A percentile compares a stretch with the other conserved stretches of the same genome.
These are phyloP conservation scores for Penicillium goetzii DNA, from an alignment of 495 filamentous ascomycete genomes.

Conservation along the genomic window DNA sequence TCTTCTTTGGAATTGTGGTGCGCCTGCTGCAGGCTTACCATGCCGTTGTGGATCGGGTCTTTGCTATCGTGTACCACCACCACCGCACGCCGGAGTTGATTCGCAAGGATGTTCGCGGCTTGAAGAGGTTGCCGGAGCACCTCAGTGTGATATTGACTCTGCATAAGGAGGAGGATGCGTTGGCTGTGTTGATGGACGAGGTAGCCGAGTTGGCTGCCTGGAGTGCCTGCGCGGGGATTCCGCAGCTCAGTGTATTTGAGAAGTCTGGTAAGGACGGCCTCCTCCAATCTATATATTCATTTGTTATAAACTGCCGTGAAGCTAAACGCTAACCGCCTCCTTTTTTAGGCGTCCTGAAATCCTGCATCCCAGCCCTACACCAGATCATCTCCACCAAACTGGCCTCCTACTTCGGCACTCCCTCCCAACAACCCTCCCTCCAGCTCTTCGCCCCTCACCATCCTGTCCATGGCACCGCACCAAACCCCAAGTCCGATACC, in stretches of 20 bases:
- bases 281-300: neutral
- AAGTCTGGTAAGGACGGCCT: constrained; percentile 67
- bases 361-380: constrained; percentile 77
- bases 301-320: constrained; percentile 8
- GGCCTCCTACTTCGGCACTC: constrained; percentile 76
- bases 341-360: constrained; percentile 76
- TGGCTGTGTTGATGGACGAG: constrained; percentile 86
- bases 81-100: constrained; percentile 93
- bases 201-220: constrained; percentile 87
- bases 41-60: constrained; percentile 69
- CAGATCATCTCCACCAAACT: constrained; percentile 72
- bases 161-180: constrained; percentile 68
- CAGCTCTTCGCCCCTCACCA: constrained; percentile 77
- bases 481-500: constrained; percentile 27
- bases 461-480: constrained; percentile 34
- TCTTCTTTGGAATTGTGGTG: constrained; percentile 84
- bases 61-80: constrained; percentile 86
- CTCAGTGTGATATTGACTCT: constrained; percentile 83
- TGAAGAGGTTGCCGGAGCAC: constrained; percentile 76
- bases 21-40: constrained; percentile 79
- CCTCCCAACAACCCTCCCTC: constrained; percentile 63
- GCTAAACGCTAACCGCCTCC: neutral
- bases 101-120: constrained; percentile 76
- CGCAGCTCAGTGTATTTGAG: constrained; percentile 86
- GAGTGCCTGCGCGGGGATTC: constrained; percentile 86